Percentiles rank a stretch among this genome's conserved stretches.
These are phyloP conservation scores for Beauveria pseudobassiana DNA, from an alignment of 2,329 filamentous ascomycete species.

Conservation along the genomic window DNA sequence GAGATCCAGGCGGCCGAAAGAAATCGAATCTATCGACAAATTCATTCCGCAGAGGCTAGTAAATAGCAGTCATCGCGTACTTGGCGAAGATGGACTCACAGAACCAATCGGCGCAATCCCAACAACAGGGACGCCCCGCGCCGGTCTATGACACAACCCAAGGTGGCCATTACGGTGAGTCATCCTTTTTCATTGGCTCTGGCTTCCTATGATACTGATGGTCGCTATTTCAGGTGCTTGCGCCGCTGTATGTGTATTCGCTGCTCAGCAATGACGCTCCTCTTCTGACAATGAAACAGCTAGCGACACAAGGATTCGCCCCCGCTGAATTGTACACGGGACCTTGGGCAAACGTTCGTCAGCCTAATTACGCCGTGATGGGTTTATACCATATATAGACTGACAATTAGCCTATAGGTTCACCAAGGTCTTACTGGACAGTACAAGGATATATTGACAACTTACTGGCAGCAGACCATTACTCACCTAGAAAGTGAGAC, in stretches of 20 bases:
- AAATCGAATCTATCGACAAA: neutral
- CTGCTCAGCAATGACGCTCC: slow-evolving; percentile 11
- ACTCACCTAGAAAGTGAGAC: slow-evolving; percentile 89
- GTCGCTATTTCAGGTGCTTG: slow-evolving; percentile 36
- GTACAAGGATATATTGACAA: slow-evolving; percentile 95
- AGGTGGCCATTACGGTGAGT: slow-evolving; percentile 70
- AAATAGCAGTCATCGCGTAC: neutral
- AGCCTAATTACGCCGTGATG: neutral
- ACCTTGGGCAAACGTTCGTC: slow-evolving; percentile 83
- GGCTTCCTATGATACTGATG: slow-evolving; percentile 13
- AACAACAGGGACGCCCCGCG: slow-evolving; percentile 52
- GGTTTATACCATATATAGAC: neutral
- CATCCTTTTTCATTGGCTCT: neutral
- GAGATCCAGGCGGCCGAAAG: neutral
- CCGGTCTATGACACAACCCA: slow-evolving; percentile 66
- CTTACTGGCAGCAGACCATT: slow-evolving; percentile 99
- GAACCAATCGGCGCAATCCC: slow-evolving; percentile 42
- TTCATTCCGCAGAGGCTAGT: neutral
- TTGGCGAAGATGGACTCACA: slow-evolving; percentile 31
- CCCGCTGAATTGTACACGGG: slow-evolving; percentile 92
- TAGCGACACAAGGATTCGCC: slow-evolving; percentile 79
- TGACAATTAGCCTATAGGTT: slow-evolving; percentile 48
- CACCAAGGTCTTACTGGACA: slow-evolving; percentile 89
- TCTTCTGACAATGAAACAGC: slow-evolving; percentile 42
- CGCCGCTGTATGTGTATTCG: slow-evolving; percentile 30